Percentiles rank a stretch among this genome's conserved stretches.
Conservation (phyloP, 345 rosid species). For the Gossypium thurberi region DNA sequence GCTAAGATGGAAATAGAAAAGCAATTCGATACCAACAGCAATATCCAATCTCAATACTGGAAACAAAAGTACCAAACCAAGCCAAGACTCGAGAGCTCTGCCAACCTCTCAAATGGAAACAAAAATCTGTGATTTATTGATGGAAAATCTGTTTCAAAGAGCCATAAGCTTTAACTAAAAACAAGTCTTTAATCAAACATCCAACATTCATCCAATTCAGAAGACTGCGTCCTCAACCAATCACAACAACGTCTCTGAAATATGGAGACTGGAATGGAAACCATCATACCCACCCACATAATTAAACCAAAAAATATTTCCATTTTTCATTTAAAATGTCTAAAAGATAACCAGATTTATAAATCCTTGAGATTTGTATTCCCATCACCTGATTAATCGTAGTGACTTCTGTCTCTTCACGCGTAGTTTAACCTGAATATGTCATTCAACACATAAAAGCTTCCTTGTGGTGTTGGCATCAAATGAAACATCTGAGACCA, state of each 20-base stretch:
- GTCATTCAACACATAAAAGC: constrained; percentile 83
- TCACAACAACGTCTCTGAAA: constrained; percentile 3
- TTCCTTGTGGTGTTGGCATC: constrained; percentile 96
- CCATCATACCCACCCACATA: neutral
- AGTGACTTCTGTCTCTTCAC: constrained; percentile 27
- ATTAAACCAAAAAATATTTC: neutral
- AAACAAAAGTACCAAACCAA: neutral
- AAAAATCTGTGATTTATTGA: neutral
- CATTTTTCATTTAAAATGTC: neutral
- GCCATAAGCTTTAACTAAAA: neutral
- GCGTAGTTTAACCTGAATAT: constrained; percentile 98
- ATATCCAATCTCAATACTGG: neutral
- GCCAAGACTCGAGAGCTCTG: neutral
- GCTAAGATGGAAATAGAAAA: neutral
- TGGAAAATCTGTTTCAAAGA: neutral
- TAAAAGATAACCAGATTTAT: constrained; percentile 7
- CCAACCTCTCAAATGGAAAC: neutral
- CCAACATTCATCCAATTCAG: neutral
- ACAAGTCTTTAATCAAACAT: neutral
- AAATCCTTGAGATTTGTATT: constrained; percentile 3
- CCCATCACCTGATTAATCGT: neutral
- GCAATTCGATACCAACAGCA: neutral
- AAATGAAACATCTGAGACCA: constrained; percentile 85
- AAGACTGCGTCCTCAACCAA: constrained; percentile 8
- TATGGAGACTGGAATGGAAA: neutral